Evolutionary conservation across 2,329 filamentous ascomycete genomes (phyloP).

Genomic region (Phialocephala subalpina): DNA sequence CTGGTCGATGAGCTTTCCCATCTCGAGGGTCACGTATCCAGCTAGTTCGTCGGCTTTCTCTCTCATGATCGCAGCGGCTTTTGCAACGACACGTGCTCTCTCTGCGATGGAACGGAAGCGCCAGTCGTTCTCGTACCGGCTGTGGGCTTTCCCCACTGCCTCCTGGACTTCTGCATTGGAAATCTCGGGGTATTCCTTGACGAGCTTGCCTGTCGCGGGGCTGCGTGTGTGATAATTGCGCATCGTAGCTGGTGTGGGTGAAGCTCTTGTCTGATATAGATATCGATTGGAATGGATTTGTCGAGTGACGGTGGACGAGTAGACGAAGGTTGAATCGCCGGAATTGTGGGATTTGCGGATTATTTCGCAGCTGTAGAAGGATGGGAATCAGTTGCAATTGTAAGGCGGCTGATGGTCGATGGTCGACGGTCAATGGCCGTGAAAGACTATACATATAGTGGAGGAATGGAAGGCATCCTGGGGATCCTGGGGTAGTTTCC

Average conservation of each 20-base stretch:
- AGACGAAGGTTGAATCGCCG: no score
- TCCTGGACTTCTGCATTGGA: not conserved
- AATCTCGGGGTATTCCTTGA: constrained; percentile 2
- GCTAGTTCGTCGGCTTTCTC: not conserved
- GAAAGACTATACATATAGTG: no score
- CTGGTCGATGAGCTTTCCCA: constrained; percentile 18
- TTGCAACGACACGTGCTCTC: not conserved
- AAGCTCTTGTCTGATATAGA: no score
- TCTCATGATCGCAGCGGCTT: constrained; percentile 9
- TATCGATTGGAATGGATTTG: no score
- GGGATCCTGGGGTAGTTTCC: no score
- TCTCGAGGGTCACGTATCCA: constrained; percentile 12
- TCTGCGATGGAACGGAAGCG: constrained; percentile 4
- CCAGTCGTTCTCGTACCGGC: constrained; percentile 5
- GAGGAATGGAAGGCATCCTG: no score
- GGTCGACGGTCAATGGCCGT: no score
- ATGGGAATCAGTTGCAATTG: no score
- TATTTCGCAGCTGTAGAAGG: no score
- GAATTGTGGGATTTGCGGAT: no score
- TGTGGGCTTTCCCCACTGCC: constrained; percentile 5
- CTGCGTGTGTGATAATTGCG: not conserved
- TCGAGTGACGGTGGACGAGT: no score
- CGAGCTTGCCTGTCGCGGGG: not conserved
- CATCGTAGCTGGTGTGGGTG: not conserved
- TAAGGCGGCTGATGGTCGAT: no score